A percentile compares a stretch with the other conserved stretches of the same genome.
These are phyloP conservation scores for Eimeria brunetti DNA, from an alignment of 169 alveolate species.

Conservation along the genomic window DNA sequence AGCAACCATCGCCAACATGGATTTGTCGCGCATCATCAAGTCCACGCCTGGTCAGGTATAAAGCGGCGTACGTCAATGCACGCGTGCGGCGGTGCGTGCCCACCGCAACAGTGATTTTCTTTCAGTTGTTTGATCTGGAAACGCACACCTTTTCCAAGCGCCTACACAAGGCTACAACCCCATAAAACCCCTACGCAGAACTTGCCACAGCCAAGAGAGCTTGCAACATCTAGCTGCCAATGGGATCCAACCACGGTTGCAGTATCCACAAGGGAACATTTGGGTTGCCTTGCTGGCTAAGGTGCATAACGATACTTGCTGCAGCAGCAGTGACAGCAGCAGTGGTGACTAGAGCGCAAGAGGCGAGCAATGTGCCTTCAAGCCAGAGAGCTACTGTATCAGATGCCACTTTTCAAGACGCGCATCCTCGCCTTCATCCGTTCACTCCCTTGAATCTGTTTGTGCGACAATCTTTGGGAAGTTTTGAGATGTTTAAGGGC, in stretches of 20 bases:
- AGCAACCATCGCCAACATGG: not conserved
- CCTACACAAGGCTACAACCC: not conserved
- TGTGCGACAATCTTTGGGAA: not conserved
- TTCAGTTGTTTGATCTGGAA: not conserved
- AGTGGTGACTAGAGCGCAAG: not conserved
- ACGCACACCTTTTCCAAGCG: not conserved
- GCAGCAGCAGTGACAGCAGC: slow-evolving; percentile 10
- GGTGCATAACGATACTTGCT: not conserved
- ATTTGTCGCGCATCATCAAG: not conserved
- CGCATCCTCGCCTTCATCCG: not conserved
- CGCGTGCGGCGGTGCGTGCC: not conserved
- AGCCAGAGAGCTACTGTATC: not conserved
- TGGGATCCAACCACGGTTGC: not conserved
- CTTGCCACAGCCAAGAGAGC: not conserved
- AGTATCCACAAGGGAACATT: not conserved
- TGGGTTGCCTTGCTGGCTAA: not conserved
- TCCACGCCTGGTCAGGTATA: not conserved
- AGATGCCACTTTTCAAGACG: not conserved
- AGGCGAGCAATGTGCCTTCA: not conserved
- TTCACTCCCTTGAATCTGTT: not conserved
- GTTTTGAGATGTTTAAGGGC: not conserved
- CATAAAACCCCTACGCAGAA: not conserved
- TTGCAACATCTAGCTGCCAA: not conserved
- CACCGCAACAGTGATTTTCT: not conserved
- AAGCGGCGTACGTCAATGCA: not conserved